Evolutionary conservation across 208 protist species (phyloP).

Genomic region (Acanthamoeba castellanii): DNA sequence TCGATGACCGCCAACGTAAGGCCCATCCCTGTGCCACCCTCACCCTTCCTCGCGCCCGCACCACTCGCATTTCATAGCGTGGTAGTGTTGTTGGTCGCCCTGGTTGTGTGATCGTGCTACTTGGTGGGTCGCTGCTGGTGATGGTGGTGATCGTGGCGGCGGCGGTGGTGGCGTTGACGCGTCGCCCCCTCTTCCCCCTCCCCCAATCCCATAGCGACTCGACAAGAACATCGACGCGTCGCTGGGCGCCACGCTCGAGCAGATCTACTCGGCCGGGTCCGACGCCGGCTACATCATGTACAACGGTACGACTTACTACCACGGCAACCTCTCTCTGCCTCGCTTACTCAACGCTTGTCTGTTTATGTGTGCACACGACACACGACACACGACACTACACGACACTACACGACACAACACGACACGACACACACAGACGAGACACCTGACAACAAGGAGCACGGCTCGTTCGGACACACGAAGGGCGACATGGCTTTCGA

Average conservation of each 20-base stretch:
- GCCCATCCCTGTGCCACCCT: not conserved
- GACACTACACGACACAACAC: not conserved
- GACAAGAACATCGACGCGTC: conserved; percentile 57
- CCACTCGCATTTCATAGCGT: not conserved
- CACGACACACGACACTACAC: too few species aligned
- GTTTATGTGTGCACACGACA: not conserved
- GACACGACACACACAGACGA: not conserved
- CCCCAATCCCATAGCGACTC: not conserved
- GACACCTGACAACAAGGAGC: not conserved
- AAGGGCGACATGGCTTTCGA: conserved; percentile 78
- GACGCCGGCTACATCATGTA: conserved; percentile 76
- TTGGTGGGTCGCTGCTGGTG: not conserved
- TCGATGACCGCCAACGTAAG: conserved; percentile 8
- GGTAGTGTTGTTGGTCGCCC: too few species aligned
- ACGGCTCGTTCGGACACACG: conserved; percentile 67
- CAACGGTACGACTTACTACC: conserved; percentile 54
- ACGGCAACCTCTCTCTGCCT: not conserved
- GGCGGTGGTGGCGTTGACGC: not conserved
- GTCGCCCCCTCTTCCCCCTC: too few species aligned
- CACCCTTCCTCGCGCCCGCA: not conserved
- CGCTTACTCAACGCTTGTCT: too few species aligned
- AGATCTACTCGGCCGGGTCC: conserved; percentile 19
- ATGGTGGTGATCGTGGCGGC: not conserved
- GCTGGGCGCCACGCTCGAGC: conserved; percentile 73
- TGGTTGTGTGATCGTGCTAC: not conserved